Evolutionary conservation across 2,329 filamentous ascomycete genomes (phyloP).

Genomic region (Colletotrichum sp.): DNA sequence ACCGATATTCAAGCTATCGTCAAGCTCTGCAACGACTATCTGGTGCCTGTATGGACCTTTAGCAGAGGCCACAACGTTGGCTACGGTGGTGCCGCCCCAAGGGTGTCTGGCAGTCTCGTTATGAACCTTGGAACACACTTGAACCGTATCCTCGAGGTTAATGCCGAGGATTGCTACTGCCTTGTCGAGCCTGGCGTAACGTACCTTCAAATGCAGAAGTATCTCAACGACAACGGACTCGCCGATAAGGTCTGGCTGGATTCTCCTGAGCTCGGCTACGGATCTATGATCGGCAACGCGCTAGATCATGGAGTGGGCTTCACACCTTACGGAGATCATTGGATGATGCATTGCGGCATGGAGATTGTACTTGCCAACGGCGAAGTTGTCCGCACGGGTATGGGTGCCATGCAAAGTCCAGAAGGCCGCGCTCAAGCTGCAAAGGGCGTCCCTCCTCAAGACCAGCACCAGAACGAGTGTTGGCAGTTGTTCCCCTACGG

Average conservation of each 20-base stretch:
- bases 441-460: conserved; percentile 32
- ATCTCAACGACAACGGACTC: conserved; percentile 44
- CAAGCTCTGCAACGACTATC: conserved; percentile 46
- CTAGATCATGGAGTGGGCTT: conserved; percentile 51
- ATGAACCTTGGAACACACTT: conserved; percentile 57
- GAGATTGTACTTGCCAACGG: conserved; percentile 50
- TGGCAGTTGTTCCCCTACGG: conserved; percentile 42
- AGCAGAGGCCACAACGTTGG: conserved; percentile 55
- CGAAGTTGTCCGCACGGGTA: conserved; percentile 48
- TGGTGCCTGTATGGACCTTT: conserved; percentile 52
- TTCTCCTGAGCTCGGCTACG: conserved; percentile 44
- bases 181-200: conserved; percentile 62
- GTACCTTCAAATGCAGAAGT: conserved; percentile 54
- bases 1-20: conserved; percentile 51
- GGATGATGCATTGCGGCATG: conserved; percentile 42
- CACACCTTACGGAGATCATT: conserved; percentile 44
- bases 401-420: conserved; percentile 44
- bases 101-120: conserved; percentile 54
- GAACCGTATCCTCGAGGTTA: conserved; percentile 56
- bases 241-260: conserved; percentile 46
- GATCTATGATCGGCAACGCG: conserved; percentile 48
- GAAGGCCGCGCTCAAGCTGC: conserved; percentile 36
- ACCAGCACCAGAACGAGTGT: conserved; percentile 27
- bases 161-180: conserved; percentile 50
- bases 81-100: conserved; percentile 58